These are phyloP conservation scores for Dothiorella sarmentorum DNA, from an alignment of 2,329 filamentous ascomycete species.

Conservation along the genomic window DNA sequence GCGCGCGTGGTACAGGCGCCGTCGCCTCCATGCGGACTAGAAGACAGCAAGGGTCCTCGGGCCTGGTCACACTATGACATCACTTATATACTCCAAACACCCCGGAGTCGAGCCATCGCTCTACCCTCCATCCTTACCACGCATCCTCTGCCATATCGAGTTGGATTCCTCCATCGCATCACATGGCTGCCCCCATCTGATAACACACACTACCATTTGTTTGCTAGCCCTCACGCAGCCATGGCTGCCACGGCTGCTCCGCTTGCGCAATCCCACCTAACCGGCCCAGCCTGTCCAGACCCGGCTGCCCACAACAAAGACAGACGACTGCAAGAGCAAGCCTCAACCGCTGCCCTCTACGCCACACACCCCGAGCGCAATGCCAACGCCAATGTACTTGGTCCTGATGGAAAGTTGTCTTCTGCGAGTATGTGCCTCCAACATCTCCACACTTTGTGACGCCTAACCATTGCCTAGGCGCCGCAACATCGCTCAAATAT, in stretches of 20 bases:
- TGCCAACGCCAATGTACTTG: constrained; percentile 40
- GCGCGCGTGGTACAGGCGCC: background rate
- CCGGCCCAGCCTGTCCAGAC: constrained; percentile 37
- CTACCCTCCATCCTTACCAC: constrained; percentile 6
- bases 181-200: too few relatives aligned
- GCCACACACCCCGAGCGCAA: constrained; percentile 43
- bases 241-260: constrained; percentile 8
- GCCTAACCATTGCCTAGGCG: constrained; percentile 43
- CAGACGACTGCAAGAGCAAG: constrained; percentile 45
- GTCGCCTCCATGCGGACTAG: background rate
- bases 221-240: too few relatives aligned
- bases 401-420: constrained; percentile 54
- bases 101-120: background rate
- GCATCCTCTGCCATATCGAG: background rate
- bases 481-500: constrained; percentile 64
- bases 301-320: constrained; percentile 41
- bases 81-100: background rate
- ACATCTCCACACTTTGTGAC: background rate
- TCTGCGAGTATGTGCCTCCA: constrained; percentile 49
- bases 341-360: constrained; percentile 61
- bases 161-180: too few relatives aligned
- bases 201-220: too few relatives aligned
- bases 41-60: constrained; percentile 23
- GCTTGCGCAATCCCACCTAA: background rate
- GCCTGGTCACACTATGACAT: constrained; percentile 27